A percentile compares a stretch with the other conserved stretches of the same genome.
Evolutionary conservation across 148 eudicot genomes (phyloP).

Genomic region (Heliosperma pusillum): DNA sequence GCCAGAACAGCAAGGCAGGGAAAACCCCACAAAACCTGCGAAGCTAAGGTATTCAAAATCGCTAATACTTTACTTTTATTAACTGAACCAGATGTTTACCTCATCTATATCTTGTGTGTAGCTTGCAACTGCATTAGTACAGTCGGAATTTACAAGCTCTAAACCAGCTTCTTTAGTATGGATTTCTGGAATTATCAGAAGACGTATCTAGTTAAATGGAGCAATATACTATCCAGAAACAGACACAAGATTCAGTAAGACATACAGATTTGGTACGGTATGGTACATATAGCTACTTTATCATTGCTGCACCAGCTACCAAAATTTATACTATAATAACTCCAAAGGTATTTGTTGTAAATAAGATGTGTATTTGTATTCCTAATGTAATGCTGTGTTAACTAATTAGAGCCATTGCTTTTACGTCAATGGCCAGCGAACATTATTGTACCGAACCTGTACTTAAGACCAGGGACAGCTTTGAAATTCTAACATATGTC

Average conservation of each 20-base stretch:
- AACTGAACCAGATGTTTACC: slow-evolving; percentile 1
- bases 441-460: slow-evolving; percentile 4
- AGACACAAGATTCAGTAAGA: slow-evolving; percentile 10
- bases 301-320: slow-evolving; percentile 18
- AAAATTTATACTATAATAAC: slow-evolving; percentile 12
- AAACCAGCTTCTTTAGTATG: slow-evolving; percentile 22
- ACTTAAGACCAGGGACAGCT: neutral
- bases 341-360: slow-evolving; percentile 13
- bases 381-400: slow-evolving; percentile 9
- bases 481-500: too few relatives aligned
- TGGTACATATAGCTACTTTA: slow-evolving; percentile 17
- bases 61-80: neutral
- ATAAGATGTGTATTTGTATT: slow-evolving; percentile 16
- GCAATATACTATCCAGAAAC: slow-evolving; percentile 1
- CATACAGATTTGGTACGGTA: slow-evolving; percentile 23
- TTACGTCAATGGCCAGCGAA: slow-evolving; percentile 9
- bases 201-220: slow-evolving; percentile 2
- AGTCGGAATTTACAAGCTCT: slow-evolving; percentile 7
- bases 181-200: slow-evolving; percentile 7
- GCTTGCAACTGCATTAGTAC: slow-evolving; percentile 50
- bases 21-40: slow-evolving; percentile 29
- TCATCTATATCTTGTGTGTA: slow-evolving; percentile 22
- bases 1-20: slow-evolving; percentile 42
- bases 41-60: slow-evolving; percentile 31
- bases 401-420: slow-evolving; percentile 12